phyloP scores from a whole-genome alignment of 257 asterid species.

The Rubia yunnanensis region DNA sequence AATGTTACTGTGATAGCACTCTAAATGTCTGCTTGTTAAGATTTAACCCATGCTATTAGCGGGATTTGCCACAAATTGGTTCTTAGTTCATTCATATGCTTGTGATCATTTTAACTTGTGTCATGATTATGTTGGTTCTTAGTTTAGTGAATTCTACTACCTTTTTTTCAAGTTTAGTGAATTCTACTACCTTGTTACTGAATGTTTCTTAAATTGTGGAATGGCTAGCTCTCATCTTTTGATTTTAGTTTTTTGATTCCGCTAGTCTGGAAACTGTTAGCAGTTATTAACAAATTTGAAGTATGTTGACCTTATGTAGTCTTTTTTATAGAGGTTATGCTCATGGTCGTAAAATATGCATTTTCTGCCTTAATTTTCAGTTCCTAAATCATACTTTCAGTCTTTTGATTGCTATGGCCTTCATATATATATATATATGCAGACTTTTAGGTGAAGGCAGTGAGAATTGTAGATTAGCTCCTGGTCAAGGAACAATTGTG shows the following conservation, averaged over 20 bases:
- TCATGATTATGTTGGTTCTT: no score
- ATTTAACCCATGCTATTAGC: no score
- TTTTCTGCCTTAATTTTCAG: neutral
- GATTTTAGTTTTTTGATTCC: constrained; percentile 6
- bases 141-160: no score
- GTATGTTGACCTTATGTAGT: neutral
- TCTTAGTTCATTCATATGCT: no score
- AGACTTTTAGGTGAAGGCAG: constrained; percentile 53
- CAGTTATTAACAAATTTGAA: neutral
- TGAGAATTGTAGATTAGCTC: constrained; percentile 34
- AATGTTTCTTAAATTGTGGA: neutral
- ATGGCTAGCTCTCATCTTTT: neutral
- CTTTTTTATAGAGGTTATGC: neutral
- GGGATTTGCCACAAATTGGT: no score
- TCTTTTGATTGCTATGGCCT: constrained; percentile 8
- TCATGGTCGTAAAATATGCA: neutral
- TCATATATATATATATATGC: constrained; percentile 17
- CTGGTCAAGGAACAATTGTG: constrained; percentile 52
- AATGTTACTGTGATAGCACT: no score
- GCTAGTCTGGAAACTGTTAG: neutral
- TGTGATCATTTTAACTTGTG: no score
- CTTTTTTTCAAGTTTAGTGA: no score
- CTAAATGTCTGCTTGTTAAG: no score
- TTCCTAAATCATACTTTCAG: neutral
- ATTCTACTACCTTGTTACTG: no score